Evolutionary conservation across 2,329 filamentous ascomycete species (phyloP).

Genomic region (Cladosporium sp.): DNA sequence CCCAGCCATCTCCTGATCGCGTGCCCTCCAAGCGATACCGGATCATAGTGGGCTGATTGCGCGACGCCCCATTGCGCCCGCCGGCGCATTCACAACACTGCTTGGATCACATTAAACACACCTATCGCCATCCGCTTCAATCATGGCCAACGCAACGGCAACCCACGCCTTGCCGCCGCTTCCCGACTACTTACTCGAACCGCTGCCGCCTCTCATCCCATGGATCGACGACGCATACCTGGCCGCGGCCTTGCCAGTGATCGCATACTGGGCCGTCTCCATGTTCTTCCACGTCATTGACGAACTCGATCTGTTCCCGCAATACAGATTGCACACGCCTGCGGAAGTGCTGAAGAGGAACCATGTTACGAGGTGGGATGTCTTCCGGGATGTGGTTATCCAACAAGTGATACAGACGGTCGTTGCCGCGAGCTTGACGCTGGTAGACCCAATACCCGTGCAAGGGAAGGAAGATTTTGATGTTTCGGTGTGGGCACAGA

Average conservation of each 20-base stretch:
- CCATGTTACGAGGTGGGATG: slow-evolving; percentile 79
- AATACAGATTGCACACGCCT: slow-evolving; percentile 93
- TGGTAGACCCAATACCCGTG: slow-evolving; percentile 72
- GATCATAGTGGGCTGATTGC: slow-evolving; percentile 19
- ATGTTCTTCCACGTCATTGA: slow-evolving; percentile 87
- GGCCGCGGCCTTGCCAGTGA: slow-evolving; percentile 71
- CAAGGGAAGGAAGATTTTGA: slow-evolving; percentile 81
- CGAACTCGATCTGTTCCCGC: slow-evolving; percentile 77
- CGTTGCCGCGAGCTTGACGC: slow-evolving; percentile 65
- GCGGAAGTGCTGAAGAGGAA: slow-evolving; percentile 87
- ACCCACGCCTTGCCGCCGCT: slow-evolving; percentile 74
- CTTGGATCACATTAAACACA: neutral
- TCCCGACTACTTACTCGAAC: slow-evolving; percentile 73
- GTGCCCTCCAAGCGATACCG: slow-evolving; percentile 17
- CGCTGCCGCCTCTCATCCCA: slow-evolving; percentile 69
- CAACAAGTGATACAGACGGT: slow-evolving; percentile 88
- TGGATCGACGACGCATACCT: slow-evolving; percentile 81
- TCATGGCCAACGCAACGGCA: slow-evolving; percentile 46
- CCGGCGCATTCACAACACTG: slow-evolving; percentile 10
- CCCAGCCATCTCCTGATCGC: slow-evolving; percentile 22
- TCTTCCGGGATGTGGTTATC: slow-evolving; percentile 84
- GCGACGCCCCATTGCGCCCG: slow-evolving; percentile 11
- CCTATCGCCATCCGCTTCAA: slow-evolving; percentile 1
- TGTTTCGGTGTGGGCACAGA: slow-evolving; percentile 83
- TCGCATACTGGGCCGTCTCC: slow-evolving; percentile 87